Percentiles rank a stretch among this genome's conserved stretches.
Conservation (phyloP, 257 asterid species). For the Nicotiana noctiflora region DNA sequence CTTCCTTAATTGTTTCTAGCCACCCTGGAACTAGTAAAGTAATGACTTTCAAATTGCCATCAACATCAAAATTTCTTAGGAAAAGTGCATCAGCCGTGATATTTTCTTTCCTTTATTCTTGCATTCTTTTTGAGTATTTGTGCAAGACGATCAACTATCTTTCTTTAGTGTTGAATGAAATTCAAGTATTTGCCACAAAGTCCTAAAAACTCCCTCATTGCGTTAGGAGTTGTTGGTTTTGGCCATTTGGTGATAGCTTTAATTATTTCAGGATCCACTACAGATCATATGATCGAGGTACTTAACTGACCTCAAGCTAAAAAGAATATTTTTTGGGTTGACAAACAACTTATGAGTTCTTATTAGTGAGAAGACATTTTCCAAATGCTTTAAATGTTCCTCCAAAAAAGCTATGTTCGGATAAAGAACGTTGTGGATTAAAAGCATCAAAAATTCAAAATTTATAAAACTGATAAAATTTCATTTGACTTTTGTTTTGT, state of each 20-base stretch:
- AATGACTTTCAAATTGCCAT: not conserved
- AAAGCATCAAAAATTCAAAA: too few species aligned
- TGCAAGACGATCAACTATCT: too few species aligned
- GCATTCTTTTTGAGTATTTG: not conserved
- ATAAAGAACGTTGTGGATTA: too few species aligned
- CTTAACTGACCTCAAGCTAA: not conserved
- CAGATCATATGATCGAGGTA: not conserved
- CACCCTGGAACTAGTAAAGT: not conserved
- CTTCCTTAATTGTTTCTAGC: not conserved
- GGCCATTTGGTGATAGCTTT: not conserved
- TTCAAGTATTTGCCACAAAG: not conserved
- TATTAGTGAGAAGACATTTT: too few species aligned
- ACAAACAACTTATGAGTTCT: not conserved
- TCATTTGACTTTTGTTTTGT: too few species aligned
- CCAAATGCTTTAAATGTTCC: not conserved
- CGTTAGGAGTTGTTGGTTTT: not conserved
- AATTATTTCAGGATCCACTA: not conserved
- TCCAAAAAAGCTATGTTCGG: too few species aligned
- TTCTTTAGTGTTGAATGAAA: too few species aligned
- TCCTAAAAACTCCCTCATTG: conserved; percentile 1
- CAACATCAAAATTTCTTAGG: not conserved
- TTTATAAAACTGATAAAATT: too few species aligned
- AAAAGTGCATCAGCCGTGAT: not conserved
- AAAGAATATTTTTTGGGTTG: too few species aligned
- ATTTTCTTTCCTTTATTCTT: not conserved